These are phyloP conservation scores for Hypericum perforatum DNA, from an alignment of 345 rosid species.

Conservation along the genomic window DNA sequence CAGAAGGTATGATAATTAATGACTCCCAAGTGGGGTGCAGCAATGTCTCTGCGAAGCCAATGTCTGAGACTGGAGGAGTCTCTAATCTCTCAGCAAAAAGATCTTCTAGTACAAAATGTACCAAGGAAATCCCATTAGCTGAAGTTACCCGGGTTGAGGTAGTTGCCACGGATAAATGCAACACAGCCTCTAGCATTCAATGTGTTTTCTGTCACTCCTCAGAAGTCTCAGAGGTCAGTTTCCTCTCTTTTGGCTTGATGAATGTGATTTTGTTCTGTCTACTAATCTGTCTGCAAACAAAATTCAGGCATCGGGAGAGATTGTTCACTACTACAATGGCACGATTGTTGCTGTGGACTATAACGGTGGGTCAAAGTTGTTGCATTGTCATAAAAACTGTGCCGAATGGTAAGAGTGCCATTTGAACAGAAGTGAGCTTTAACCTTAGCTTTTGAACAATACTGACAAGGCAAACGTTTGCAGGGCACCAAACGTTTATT, in stretches of 20 bases:
- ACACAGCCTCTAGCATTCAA: conserved; percentile 14
- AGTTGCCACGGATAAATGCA: conserved; percentile 29
- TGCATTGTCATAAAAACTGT: conserved; percentile 75
- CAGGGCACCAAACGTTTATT: conserved; percentile 94
- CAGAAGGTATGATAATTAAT: conserved; percentile 16
- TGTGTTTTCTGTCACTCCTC: conserved; percentile 83
- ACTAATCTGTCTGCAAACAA: conserved; percentile 10
- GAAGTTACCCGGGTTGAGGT: conserved; percentile 12
- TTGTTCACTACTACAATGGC: conserved; percentile 62
- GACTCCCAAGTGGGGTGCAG: conserved; percentile 11
- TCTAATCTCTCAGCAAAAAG: conserved; percentile 5
- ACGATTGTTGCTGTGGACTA: conserved; percentile 50
- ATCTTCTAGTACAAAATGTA: too few relatives aligned
- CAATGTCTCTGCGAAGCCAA: not conserved
- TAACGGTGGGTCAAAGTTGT: conserved; percentile 40
- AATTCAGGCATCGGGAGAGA: conserved; percentile 75
- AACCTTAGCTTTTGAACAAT: too few relatives aligned
- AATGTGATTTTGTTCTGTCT: not conserved
- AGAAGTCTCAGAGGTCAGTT: conserved; percentile 55
- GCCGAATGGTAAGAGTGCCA: conserved; percentile 62
- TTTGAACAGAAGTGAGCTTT: not conserved
- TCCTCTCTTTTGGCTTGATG: not conserved
- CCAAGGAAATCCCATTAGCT: conserved; percentile 9
- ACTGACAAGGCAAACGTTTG: not conserved
- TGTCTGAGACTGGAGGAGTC: not conserved